Evolutionary conservation across 768 basidiomycete species (phyloP).

Genomic region (Rubroboletus satanas): DNA sequence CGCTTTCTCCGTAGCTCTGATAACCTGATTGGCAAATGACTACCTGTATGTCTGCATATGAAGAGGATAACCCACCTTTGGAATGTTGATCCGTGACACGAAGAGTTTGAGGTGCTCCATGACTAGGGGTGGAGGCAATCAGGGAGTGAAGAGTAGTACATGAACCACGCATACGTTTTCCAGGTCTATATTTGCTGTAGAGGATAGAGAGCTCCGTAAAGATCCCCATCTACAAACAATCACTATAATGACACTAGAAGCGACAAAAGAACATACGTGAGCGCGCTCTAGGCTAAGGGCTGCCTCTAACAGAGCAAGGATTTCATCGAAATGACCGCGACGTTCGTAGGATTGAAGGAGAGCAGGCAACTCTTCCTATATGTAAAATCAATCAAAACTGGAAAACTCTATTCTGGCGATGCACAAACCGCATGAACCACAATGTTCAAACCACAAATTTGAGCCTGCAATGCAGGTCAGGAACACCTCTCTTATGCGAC

Average conservation of each 20-base stretch:
- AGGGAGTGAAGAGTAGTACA: not conserved
- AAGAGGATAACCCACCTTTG: conserved; percentile 54
- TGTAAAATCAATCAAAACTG: not conserved
- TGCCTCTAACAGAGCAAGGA: conserved; percentile 87
- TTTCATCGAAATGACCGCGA: conserved; percentile 91
- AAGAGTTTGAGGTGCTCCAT: conserved; percentile 99
- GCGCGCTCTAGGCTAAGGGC: conserved; percentile 95
- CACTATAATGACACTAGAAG: conserved; percentile 3
- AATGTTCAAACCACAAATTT: conserved; percentile 98
- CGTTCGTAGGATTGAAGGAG: conserved; percentile 83
- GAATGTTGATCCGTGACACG: conserved; percentile 94
- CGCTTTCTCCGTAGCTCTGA: conserved; percentile 92
- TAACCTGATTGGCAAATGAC: conserved; percentile 49
- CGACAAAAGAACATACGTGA: conserved; percentile 49
- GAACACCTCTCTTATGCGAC: not conserved
- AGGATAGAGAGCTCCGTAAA: conserved; percentile 92
- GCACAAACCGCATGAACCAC: conserved; percentile 75
- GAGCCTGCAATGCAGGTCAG: conserved; percentile 51
- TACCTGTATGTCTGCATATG: not conserved
- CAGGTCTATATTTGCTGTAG: conserved; percentile 93
- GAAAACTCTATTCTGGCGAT: conserved; percentile 9
- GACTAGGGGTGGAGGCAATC: conserved; percentile 44
- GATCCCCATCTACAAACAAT: conserved; percentile 74
- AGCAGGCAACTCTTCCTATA: conserved; percentile 71
- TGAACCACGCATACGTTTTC: conserved; percentile 64